Conservation (phyloP, 768 basidiomycete genomes). For the Rubroboletus pulcherrimus region DNA sequence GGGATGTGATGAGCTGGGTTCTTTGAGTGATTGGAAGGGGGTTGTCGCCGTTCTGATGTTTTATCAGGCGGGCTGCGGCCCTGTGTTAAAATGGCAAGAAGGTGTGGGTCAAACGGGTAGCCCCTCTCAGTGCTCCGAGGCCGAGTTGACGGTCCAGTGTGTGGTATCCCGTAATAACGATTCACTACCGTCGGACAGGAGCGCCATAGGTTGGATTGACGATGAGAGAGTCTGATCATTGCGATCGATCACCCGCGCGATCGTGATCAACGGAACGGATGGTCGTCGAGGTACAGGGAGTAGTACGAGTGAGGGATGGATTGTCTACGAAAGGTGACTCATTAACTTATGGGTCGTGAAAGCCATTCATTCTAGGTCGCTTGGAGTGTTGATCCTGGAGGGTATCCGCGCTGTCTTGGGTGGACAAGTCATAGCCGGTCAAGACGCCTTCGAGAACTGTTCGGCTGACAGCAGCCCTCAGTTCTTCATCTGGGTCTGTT, state of each 20-base stretch:
- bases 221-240: conserved; percentile 27
- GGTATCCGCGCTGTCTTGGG: conserved; percentile 9
- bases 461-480: conserved; percentile 55
- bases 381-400: conserved; percentile 15
- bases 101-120: conserved; percentile 15
- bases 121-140: conserved; percentile 17
- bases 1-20: conserved; percentile 11
- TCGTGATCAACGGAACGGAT: conserved; percentile 34
- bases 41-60: conserved; percentile 17
- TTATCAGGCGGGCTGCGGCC: conserved; percentile 23
- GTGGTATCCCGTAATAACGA: neutral
- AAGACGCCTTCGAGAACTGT: conserved; percentile 66
- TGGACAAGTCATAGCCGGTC: conserved; percentile 54
- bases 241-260: conserved; percentile 29
- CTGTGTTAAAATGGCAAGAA: conserved; percentile 10
- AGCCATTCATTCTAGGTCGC: conserved; percentile 26
- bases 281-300: conserved; percentile 12
- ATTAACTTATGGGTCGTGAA: conserved; percentile 3
- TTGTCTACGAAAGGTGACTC: neutral
- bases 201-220: conserved; percentile 12
- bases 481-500: conserved; percentile 61
- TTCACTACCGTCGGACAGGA: conserved; percentile 1
- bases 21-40: conserved; percentile 7
- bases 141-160: neutral
- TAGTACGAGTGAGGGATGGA: conserved; percentile 1